A percentile compares a stretch with the other conserved stretches of the same genome.
phyloP scores from a whole-genome alignment of 768 basidiomycete species.

The Auricularia sp. region DNA sequence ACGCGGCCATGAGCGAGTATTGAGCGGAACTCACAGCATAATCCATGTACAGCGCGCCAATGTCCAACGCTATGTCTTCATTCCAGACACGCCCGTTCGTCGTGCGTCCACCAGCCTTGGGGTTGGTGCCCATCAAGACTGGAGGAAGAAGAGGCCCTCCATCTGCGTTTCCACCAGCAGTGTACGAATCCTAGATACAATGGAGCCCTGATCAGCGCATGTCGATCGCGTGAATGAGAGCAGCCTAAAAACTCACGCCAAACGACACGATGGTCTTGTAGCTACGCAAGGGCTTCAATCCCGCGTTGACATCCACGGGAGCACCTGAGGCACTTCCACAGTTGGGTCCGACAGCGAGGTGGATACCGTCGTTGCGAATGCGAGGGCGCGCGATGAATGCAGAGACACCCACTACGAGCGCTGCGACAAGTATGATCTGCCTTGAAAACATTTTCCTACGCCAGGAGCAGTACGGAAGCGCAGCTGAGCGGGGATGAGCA shows the following conservation, averaged over 20 bases:
- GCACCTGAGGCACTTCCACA: constrained; percentile 32
- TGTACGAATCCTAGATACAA: constrained; percentile 22
- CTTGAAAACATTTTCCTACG: too few relatives aligned
- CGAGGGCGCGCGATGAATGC: too few relatives aligned
- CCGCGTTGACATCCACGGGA: constrained; percentile 40
- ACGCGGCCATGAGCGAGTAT: neutral
- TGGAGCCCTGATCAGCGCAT: neutral
- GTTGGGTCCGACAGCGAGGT: constrained; percentile 35
- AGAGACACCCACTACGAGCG: too few relatives aligned
- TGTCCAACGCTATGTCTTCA: constrained; percentile 33
- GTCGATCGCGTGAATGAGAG: constrained; percentile 25
- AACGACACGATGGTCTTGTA: constrained; percentile 44
- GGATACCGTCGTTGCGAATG: constrained; percentile 11
- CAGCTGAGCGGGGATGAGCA: too few relatives aligned
- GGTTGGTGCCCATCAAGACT: constrained; percentile 31
- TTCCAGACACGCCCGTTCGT: constrained; percentile 45
- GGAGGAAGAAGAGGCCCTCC: constrained; percentile 34
- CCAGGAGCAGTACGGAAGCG: too few relatives aligned
- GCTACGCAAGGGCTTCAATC: constrained; percentile 23
- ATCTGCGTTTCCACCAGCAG: constrained; percentile 39
- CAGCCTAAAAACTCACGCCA: constrained; percentile 26
- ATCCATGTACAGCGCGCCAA: constrained; percentile 35
- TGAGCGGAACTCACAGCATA: constrained; percentile 34
- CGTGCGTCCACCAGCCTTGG: constrained; percentile 39
- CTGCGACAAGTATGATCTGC: too few relatives aligned